Conservation (phyloP, 768 basidiomycete genomes). For the Trametopsis cervina region DNA sequence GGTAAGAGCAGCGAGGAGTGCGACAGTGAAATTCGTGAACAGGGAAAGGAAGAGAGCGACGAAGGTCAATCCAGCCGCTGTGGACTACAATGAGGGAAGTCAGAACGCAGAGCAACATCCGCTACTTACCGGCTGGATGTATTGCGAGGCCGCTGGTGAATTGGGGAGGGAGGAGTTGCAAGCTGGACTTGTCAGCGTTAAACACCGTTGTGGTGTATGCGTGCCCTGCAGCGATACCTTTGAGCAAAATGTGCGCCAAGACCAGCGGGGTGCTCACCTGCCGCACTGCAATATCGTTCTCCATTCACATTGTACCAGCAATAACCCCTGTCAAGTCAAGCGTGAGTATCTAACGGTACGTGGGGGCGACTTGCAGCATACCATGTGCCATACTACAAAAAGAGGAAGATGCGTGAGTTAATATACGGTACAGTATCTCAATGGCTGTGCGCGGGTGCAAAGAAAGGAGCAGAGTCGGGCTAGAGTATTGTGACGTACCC, state of each 20-base stretch:
- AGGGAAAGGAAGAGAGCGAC: constrained; percentile 58
- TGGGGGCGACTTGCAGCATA: constrained; percentile 25
- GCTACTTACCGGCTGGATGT: constrained; percentile 67
- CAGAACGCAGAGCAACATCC: background rate
- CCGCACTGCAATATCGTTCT: constrained; percentile 39
- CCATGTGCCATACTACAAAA: constrained; percentile 64
- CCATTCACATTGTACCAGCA: constrained; percentile 45
- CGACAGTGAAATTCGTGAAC: constrained; percentile 44
- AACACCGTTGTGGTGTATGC: constrained; percentile 46
- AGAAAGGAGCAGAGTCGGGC: constrained; percentile 3
- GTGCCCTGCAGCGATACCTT: constrained; percentile 39
- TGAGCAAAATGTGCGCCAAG: background rate
- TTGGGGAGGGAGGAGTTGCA: constrained; percentile 38
- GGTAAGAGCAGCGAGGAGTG: constrained; percentile 36
- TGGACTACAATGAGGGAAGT: background rate
- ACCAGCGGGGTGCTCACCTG: constrained; percentile 42
- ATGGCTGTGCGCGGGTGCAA: background rate
- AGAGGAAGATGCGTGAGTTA: no score
- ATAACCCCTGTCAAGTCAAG: constrained; percentile 40
- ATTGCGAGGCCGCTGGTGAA: constrained; percentile 74
- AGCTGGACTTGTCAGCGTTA: constrained; percentile 30
- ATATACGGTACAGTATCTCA: no score
- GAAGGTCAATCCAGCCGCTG: constrained; percentile 49
- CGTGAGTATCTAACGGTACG: background rate
- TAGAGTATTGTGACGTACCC: constrained; percentile 37